These are phyloP conservation scores for Perkinsus marinus DNA, from an alignment of 169 alveolate genomes.

Conservation along the genomic window DNA sequence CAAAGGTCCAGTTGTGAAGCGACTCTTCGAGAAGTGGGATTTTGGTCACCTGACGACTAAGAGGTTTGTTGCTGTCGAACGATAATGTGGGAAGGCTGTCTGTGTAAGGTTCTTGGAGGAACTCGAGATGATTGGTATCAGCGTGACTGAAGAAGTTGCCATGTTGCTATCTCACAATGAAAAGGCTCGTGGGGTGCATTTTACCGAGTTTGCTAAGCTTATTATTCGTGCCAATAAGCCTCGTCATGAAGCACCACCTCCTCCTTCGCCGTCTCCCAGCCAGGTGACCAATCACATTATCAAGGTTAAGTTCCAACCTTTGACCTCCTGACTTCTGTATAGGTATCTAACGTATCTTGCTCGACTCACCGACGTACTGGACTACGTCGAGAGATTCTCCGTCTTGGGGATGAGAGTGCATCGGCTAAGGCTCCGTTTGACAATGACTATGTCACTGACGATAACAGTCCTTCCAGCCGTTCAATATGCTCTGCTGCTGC, in stretches of 20 bases:
- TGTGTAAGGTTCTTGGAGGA: background rate
- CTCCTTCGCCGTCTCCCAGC: background rate
- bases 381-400: background rate
- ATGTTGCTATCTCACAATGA: background rate
- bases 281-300: too few relatives aligned
- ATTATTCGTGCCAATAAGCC: background rate
- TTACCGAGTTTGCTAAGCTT: background rate
- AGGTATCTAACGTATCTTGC: background rate
- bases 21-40: background rate
- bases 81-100: too few relatives aligned
- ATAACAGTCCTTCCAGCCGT: background rate
- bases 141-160: background rate
- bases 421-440: background rate
- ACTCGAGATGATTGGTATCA: background rate
- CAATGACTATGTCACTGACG: background rate
- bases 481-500: background rate
- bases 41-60: background rate
- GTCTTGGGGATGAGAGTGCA: background rate
- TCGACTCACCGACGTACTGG: background rate
- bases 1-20: background rate
- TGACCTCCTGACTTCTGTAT: too few relatives aligned
- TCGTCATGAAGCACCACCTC: background rate
- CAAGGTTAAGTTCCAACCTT: too few relatives aligned
- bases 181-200: background rate
- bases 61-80: too few relatives aligned